Evolutionary conservation across 2,329 filamentous ascomycete genomes (phyloP).

Genomic region (Arachnopeziza araneosa): DNA sequence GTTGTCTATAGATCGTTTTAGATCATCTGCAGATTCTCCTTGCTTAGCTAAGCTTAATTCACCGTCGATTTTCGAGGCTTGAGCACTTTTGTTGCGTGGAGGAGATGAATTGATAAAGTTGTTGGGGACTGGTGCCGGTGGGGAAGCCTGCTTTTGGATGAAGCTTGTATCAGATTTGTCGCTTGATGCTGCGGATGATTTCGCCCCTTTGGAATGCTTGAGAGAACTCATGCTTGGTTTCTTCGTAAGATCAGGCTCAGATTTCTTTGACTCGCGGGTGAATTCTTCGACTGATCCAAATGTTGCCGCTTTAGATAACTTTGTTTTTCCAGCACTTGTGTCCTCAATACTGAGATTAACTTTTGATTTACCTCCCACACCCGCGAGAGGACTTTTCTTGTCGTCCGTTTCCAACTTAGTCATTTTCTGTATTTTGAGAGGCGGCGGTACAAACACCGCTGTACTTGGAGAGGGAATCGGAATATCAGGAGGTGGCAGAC

Average conservation of each 20-base stretch:
- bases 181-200: not conserved
- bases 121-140: not conserved
- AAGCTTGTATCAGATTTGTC: not conserved
- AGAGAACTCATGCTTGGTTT: not conserved
- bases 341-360: not conserved
- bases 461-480: not conserved
- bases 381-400: not conserved
- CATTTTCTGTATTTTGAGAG: not conserved
- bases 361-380: not conserved
- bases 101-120: not conserved
- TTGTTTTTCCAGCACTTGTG: not conserved
- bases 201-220: not conserved
- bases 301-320: not conserved
- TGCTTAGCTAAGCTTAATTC: not conserved
- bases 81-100: not conserved
- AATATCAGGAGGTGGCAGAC: not conserved
- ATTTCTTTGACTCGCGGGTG: not conserved
- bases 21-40: not conserved
- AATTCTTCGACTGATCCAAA: not conserved
- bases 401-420: not conserved
- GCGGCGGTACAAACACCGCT: not conserved
- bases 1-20: not conserved
- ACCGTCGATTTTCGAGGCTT: not conserved
- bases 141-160: not conserved
- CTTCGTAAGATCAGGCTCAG: not conserved